A percentile compares a stretch with the other conserved stretches of the same genome.
Conservation (phyloP, 176 grass and related monocot genomes). For the Aegilops longissima region DNA sequence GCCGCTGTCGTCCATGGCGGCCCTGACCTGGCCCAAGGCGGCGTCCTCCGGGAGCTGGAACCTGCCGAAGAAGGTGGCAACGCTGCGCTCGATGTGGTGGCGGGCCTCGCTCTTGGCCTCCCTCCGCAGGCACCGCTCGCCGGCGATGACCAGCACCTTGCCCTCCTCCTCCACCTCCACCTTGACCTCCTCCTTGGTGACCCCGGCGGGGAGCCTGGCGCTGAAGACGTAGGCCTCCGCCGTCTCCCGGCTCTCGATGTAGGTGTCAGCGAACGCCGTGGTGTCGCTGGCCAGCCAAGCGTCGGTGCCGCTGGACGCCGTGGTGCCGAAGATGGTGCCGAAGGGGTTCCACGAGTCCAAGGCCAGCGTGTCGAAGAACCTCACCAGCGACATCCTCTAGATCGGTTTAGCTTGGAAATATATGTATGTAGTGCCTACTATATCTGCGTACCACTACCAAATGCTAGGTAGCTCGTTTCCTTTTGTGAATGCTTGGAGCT, state of each 20-base stretch:
- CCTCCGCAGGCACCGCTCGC: conserved; percentile 33
- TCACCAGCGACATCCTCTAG: conserved; percentile 46
- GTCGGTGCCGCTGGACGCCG: conserved; percentile 13
- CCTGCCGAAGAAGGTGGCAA: conserved; percentile 54
- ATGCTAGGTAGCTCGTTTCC: not conserved
- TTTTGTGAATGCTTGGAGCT: not conserved
- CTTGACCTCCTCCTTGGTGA: conserved; percentile 56
- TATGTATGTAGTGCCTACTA: not conserved
- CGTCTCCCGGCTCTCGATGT: conserved; percentile 56
- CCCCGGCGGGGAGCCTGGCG: conserved; percentile 35
- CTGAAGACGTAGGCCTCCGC: conserved; percentile 57
- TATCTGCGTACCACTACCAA: too few relatives aligned
- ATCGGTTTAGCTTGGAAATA: not conserved
- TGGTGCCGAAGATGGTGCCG: conserved; percentile 55
- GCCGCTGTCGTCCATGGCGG: conserved; percentile 62
- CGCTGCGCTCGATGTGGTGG: conserved; percentile 58
- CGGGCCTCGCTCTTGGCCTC: conserved; percentile 35
- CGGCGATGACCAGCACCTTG: conserved; percentile 59
- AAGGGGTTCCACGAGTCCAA: conserved; percentile 55
- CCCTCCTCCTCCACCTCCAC: conserved; percentile 61
- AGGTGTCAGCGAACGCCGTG: conserved; percentile 46
- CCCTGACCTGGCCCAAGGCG: conserved; percentile 49
- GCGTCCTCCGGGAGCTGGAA: conserved; percentile 64
- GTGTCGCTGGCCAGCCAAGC: conserved; percentile 50
- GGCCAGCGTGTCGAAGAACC: conserved; percentile 54